Evolutionary conservation across 2,329 filamentous ascomycete species (phyloP), one percentile per base, ranked within the genome.

Genomic region (Ascochyta viciae-villosae): DNA sequence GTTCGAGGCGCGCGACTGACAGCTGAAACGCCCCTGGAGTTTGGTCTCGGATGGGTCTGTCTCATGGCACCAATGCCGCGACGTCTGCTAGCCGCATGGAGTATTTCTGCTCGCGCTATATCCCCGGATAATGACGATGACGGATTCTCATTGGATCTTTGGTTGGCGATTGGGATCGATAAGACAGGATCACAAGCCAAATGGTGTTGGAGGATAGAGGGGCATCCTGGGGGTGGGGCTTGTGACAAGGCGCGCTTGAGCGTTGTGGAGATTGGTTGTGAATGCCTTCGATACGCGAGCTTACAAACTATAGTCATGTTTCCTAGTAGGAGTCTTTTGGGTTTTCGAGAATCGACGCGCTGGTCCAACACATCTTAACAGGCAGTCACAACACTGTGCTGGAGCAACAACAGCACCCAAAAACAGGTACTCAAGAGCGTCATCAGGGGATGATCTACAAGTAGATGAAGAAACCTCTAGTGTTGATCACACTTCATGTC

Each of bases 1-100:
- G 53, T 56, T 26, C 42, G 53, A 56, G 53, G 47, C 53, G 53
- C 53, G 53, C 53, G 47, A 56, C 47, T 56, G 53, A 51, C 47
- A 56, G 47, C 47, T 51, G 47, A 56, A 56, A 56, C 47, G 24
- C 44, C 29, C 47, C 41, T 46, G 42, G 37, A 27, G 53, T 47
- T 41, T 55, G 47, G 53, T 56, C 47, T 56, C 47, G 40, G 19
- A 19, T 34, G 24, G 19, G 46, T 31, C 5, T 16, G 33, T 55
- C 27, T 55, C 45, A 50, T 55, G 46, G 52, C 27, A 42, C 47
- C 41, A 56, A 50, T 37, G 38, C 47, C 47, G 47, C 38, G 33
- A 56, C 19, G n/a, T 2, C 4, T 2, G 42, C 53, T 56, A 56
- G 43, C 53, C 38, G 33, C 4, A 51, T 56, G 47, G 47, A 27